A percentile compares a stretch with the other conserved stretches of the same genome.
Conservation (phyloP, 2,329 filamentous ascomycete genomes). For the Fusarium sp. region DNA sequence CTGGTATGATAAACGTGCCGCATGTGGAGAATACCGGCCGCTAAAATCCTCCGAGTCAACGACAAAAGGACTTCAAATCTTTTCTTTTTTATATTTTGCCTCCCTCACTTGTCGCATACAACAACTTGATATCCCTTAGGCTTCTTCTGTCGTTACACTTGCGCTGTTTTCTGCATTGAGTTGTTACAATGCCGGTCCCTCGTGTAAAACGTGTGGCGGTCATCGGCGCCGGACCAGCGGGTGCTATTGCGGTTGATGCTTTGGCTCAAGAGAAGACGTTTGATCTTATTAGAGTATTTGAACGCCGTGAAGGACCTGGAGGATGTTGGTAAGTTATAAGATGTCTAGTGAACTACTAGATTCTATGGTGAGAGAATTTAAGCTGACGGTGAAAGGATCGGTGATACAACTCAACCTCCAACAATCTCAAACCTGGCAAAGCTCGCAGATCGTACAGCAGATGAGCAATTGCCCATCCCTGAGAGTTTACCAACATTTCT, state of each 20-base stretch:
- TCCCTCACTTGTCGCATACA: neutral
- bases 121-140: neutral
- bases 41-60: slow-evolving; percentile 21
- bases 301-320: slow-evolving; percentile 68
- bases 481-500: slow-evolving; percentile 59
- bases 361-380: neutral
- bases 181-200: slow-evolving; percentile 16
- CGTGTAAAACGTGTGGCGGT: slow-evolving; percentile 61
- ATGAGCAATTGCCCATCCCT: slow-evolving; percentile 61
- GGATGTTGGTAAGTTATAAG: slow-evolving; percentile 66
- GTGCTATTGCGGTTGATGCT: slow-evolving; percentile 70
- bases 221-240: slow-evolving; percentile 70
- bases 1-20: slow-evolving; percentile 1
- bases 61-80: neutral
- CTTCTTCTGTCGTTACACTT: neutral
- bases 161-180: neutral
- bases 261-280: slow-evolving; percentile 69
- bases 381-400: slow-evolving; percentile 53
- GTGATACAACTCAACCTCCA: slow-evolving; percentile 52
- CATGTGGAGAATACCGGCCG: slow-evolving; percentile 30
- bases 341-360: fast-evolving
- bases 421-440: slow-evolving; percentile 58
- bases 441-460: slow-evolving; percentile 62
- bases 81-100: slow-evolving; percentile 3
- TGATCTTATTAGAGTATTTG: slow-evolving; percentile 70